Conservation (phyloP, 441 rosid species). For the Iberis amara region DNA sequence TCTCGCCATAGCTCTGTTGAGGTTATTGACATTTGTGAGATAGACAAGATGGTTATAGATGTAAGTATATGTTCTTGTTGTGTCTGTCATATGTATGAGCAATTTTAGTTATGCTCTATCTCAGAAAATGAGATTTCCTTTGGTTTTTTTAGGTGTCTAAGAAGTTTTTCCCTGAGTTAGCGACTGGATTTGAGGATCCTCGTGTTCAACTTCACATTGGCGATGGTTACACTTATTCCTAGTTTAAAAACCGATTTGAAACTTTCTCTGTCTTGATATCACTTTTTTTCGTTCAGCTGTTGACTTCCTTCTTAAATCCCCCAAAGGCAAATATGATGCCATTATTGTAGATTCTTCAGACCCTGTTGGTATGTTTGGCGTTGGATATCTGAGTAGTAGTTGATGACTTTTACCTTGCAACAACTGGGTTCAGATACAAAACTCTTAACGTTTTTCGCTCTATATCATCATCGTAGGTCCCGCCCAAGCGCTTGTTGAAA, state of each 20-base stretch:
- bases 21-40: slow-evolving; percentile 90
- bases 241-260: background rate
- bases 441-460: background rate
- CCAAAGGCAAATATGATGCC: slow-evolving; percentile 83
- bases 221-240: slow-evolving; percentile 53
- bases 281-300: slow-evolving; percentile 49
- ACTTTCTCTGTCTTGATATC: slow-evolving; percentile 11
- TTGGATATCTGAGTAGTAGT: background rate
- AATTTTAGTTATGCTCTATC: background rate
- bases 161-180: slow-evolving; percentile 71
- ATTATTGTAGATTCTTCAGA: slow-evolving; percentile 94
- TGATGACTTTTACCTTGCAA: background rate
- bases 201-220: slow-evolving; percentile 84
- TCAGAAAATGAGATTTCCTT: slow-evolving; percentile 7
- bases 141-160: slow-evolving; percentile 53
- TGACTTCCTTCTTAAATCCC: slow-evolving; percentile 61
- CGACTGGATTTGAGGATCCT: slow-evolving; percentile 90
- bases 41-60: slow-evolving; percentile 93
- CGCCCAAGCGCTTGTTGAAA: slow-evolving; percentile 88
- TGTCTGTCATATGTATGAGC: slow-evolving; percentile 7
- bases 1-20: slow-evolving; percentile 85
- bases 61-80: slow-evolving; percentile 40
- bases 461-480: slow-evolving; percentile 53
- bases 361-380: slow-evolving; percentile 69
- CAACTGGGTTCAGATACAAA: background rate